Conservation (phyloP, 306 rosid species). For the Vigna nakashimae region DNA sequence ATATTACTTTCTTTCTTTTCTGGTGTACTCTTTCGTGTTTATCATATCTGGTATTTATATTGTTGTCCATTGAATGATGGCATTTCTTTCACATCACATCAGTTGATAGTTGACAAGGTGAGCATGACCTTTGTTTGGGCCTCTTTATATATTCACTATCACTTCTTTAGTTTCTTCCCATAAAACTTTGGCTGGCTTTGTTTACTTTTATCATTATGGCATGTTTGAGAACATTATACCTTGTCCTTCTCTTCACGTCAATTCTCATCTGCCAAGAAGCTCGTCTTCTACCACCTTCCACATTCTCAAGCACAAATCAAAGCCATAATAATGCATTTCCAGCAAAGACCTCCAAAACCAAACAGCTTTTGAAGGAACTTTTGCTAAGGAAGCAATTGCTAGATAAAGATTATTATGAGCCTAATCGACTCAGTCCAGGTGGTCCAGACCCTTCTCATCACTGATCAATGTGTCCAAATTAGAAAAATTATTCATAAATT, state of each 20-base stretch:
- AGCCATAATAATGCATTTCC: not conserved
- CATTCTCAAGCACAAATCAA: slow-evolving; percentile 4
- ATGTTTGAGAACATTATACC: slow-evolving; percentile 24
- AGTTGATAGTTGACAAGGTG: not conserved
- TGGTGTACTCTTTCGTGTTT: not conserved
- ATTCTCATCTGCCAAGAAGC: slow-evolving; percentile 21
- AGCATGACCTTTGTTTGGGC: not conserved
- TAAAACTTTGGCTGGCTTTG: not conserved
- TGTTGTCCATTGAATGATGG: not conserved
- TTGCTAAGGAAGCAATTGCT: slow-evolving; percentile 39
- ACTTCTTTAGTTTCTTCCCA: not conserved
- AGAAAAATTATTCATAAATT: too few relatives aligned
- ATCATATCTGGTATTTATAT: not conserved
- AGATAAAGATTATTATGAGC: not conserved
- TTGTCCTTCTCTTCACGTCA: slow-evolving; percentile 38
- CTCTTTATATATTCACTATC: slow-evolving; percentile 36
- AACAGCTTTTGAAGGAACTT: slow-evolving; percentile 42
- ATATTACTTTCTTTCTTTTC: not conserved
- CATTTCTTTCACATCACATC: not conserved
- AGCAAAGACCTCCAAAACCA: slow-evolving; percentile 11
- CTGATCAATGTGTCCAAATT: not conserved
- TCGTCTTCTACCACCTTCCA: slow-evolving; percentile 38
- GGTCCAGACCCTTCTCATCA: slow-evolving; percentile 55
- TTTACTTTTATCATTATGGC: not conserved
- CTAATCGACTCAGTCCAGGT: slow-evolving; percentile 46